Conservation (phyloP, 1,139 yeast genomes). For the Protomyces macrosporus region DNA sequence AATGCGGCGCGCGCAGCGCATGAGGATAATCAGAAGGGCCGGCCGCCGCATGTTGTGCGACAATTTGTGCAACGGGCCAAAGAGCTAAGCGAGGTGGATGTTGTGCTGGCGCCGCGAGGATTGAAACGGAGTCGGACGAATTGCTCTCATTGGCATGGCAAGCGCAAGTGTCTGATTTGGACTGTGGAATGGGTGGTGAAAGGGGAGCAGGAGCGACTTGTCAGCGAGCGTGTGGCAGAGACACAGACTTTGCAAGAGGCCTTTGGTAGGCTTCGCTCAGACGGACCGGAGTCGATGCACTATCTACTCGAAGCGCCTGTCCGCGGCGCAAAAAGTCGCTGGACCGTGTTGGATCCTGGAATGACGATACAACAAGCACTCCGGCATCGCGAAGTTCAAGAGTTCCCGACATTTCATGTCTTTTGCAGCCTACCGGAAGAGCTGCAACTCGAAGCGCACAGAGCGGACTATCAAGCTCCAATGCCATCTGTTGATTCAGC, state of each 20-base stretch:
- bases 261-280: not conserved
- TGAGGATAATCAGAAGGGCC: slow-evolving; percentile 34
- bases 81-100: slow-evolving; percentile 48
- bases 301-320: not conserved
- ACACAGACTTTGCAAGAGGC: slow-evolving; percentile 1
- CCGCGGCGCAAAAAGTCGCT: not conserved
- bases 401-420: slow-evolving; percentile 17
- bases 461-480: too few relatives aligned
- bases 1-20: slow-evolving; percentile 40
- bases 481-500: too few relatives aligned
- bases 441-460: not conserved
- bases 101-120: slow-evolving; percentile 59
- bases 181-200: slow-evolving; percentile 50
- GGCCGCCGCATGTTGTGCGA: slow-evolving; percentile 15
- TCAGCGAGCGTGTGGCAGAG: slow-evolving; percentile 22
- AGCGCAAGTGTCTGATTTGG: slow-evolving; percentile 63
- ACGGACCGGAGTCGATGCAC: not conserved
- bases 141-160: slow-evolving; percentile 69
- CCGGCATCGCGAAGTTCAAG: slow-evolving; percentile 19
- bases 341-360: not conserved
- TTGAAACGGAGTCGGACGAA: slow-evolving; percentile 67
- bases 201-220: not conserved
- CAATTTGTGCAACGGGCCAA: slow-evolving; percentile 34
- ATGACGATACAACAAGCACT: slow-evolving; percentile 3
- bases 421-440: not conserved